phyloP scores from a whole-genome alignment of 495 filamentous ascomycete genomes.

The Penicillium daleae region DNA sequence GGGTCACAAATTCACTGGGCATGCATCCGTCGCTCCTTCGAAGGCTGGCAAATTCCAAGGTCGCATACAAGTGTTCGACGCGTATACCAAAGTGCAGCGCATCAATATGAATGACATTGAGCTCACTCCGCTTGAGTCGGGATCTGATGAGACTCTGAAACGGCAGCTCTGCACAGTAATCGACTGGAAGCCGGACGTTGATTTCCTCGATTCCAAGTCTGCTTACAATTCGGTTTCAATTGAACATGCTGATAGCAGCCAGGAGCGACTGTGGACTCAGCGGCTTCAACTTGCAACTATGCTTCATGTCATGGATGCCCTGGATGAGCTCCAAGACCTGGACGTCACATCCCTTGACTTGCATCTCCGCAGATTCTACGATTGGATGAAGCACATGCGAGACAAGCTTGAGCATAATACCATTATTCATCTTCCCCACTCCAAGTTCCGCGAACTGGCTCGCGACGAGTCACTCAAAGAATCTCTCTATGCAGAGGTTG shows the following conservation, averaged over 20 bases:
- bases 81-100: conserved; percentile 5
- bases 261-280: conserved; percentile 23
- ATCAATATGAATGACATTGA: conserved; percentile 34
- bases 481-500: conserved; percentile 28
- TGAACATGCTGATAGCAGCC: neutral
- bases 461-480: conserved; percentile 18
- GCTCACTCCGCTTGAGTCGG: conserved; percentile 32
- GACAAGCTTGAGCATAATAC: conserved; percentile 15
- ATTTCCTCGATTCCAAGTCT: conserved; percentile 25
- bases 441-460: conserved; percentile 18
- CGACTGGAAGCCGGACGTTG: conserved; percentile 27
- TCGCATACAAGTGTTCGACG: conserved; percentile 27
- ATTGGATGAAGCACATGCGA: conserved; percentile 30
- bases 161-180: conserved; percentile 29
- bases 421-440: conserved; percentile 28
- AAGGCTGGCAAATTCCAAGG: conserved; percentile 30
- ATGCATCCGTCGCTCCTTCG: conserved; percentile 20
- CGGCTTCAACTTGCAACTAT: conserved; percentile 31
- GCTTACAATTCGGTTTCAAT: conserved; percentile 17
- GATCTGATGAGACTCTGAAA: conserved; percentile 8
- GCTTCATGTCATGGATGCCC: conserved; percentile 30
- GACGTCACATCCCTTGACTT: conserved; percentile 21
- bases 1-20: conserved; percentile 19
- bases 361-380: conserved; percentile 28
- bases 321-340: conserved; percentile 19